Evolutionary conservation across 2,329 filamentous ascomycete genomes (phyloP), one percentile per base, ranked within the genome.

Genomic region (Ophiostoma sp.): DNA sequence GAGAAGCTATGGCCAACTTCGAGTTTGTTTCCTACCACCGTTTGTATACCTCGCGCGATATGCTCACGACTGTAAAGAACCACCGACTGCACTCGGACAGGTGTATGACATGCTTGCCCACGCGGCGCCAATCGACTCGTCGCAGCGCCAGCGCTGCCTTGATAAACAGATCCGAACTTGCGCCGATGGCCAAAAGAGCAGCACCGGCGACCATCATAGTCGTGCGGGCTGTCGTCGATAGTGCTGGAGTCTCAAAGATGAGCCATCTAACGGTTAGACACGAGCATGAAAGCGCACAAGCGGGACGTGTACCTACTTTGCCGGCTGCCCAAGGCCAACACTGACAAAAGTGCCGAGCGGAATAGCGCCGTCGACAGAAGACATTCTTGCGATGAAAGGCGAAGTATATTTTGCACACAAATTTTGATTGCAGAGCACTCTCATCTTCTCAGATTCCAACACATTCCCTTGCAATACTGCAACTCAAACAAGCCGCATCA

Each of bases 31-130:
- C n/a, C 61, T 66, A 70, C 52, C 69, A 70, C 52, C 52, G 33
- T 25, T 70, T 70, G 69, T 70, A 61, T 5, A 70, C 69, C 15
- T 70, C 69, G 1, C 69, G 50, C n/a, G 69, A 42, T 11, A 70
- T 70, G 36, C 22, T 59, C n/a, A 70, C 52, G 8, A 70, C 50
- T 12, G 69, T 70, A 42, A 19, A 70, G 68, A 59, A 70, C 69
- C 69, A 70, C 6, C 69, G 69, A 6, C 69, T 70, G 69, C 69
- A 61, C 52, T 70, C 69, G n/a, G 50, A 55, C 33, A 59, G 3
- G 69, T 70, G 69, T 33, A 70, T 52, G 8, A 70, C 19, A 36
- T 39, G 52, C n/a, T n/a, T 28, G 12, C 48, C 33, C 52, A 70
- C 52, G 31, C 15, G 31, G 11, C 36, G n/a, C 69, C 69, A 71